A percentile compares a stretch with the other conserved stretches of the same genome.
Conservation (phyloP, 495 filamentous ascomycete genomes). For the Penicillium argentinense region DNA sequence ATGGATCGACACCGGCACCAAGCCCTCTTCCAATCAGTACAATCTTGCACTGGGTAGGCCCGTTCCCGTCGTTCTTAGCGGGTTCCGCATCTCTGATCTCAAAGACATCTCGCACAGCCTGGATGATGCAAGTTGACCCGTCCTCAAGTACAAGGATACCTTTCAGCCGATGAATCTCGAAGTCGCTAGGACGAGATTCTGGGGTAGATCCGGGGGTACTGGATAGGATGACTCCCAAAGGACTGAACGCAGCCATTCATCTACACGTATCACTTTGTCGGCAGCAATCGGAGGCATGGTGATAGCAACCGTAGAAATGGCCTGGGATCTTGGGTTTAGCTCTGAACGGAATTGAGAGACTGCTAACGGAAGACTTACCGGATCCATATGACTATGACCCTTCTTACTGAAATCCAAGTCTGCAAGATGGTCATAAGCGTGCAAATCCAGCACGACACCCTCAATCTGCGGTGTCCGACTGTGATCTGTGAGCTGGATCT, state of each 20-base stretch:
- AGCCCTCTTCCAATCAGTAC: conserved; percentile 77
- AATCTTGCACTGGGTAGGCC: conserved; percentile 59
- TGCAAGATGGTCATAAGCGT: conserved; percentile 84
- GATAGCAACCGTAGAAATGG: conserved; percentile 83
- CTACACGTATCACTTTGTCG: conserved; percentile 58
- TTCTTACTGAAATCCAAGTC: conserved; percentile 63
- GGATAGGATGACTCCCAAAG: conserved; percentile 80
- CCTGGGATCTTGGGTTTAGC: conserved; percentile 43
- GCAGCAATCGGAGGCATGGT: conserved; percentile 55
- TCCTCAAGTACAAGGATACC: conserved; percentile 64
- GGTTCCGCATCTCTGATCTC: conserved; percentile 72
- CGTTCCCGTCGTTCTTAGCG: conserved; percentile 21
- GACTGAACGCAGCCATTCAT: conserved; percentile 79
- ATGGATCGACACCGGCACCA: conserved; percentile 26
- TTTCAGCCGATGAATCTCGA: conserved; percentile 85
- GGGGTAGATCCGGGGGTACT: background rate
- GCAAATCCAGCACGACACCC: conserved; percentile 81
- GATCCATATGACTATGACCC: conserved; percentile 81
- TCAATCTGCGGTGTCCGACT: conserved; percentile 79
- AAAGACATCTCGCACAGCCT: conserved; percentile 91
- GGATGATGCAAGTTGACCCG: conserved; percentile 71
- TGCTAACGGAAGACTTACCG: conserved; percentile 47
- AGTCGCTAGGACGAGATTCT: conserved; percentile 32
- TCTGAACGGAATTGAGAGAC: background rate
- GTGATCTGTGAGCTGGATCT: conserved; percentile 75